Base-by-base conservation (phyloP, 148 eudicot species). In the Polygonum maritimum region DNA sequence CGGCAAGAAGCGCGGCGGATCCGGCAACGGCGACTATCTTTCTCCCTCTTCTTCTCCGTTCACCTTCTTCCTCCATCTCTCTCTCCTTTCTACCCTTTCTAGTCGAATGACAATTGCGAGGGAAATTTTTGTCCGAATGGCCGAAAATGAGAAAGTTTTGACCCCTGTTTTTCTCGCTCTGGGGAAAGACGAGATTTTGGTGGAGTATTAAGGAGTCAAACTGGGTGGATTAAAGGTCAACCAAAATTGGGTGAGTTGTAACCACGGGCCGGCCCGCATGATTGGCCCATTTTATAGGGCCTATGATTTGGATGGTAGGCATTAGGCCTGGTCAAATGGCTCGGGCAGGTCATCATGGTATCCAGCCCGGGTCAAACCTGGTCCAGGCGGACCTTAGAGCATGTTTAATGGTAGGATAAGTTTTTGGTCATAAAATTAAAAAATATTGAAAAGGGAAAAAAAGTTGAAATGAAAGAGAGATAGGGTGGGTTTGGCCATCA, bases 21-120 rank as follows among this genome's bases (percentile, higher is more conserved):
- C 99, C 97, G 74, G 92, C 85, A 71, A 95, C n/a, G 63, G 90
- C 93, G 69, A 95, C 48, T 2, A 92, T 81, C 62, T 79, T 80
- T 60, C 82, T 80, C 41, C 76, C 77, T 77, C 79, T 45, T 76
- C 73, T 21, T 63, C 74, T 51, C 58, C 69, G 76, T 36, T 75
- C 48, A 60, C 72, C 78, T 39, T 58, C 73, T 22, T 54, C 78
- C 2, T 63, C 78, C 78, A 76, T 83, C 44, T 47, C 73, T 80
- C 78, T 77, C 72, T 70, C 71, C 21, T 74, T 63, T 78, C 67
- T 19, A 40, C 47, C 15, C 54, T 51, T 65, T 79, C 69, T 74
- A 74, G 36, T 51, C 58, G 57, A 80, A 70, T 79, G 81, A 78
- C 77, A 81, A 84, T 79, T 79, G 86, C 78, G 88, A 88, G 91